Conservation (phyloP, 768 basidiomycete genomes). For the Dacryopinax spathularia region DNA sequence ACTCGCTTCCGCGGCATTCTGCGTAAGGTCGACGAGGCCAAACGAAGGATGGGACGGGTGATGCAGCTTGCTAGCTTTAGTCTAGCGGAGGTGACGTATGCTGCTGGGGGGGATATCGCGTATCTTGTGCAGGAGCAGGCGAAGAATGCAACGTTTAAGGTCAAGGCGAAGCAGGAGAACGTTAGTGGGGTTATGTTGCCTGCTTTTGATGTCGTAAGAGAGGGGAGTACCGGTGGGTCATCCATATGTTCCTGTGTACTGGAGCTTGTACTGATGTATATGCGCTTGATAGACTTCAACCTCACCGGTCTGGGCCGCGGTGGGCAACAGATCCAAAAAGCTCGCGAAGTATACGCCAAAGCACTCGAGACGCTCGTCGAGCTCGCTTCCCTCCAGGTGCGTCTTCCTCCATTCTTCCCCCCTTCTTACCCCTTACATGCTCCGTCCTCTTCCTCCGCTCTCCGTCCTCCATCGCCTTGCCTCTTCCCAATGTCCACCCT, state of each 20-base stretch:
- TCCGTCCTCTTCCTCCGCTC: too few relatives aligned
- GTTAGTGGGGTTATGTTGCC: slow-evolving; percentile 94
- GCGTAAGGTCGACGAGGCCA: slow-evolving; percentile 96
- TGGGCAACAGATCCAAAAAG: slow-evolving; percentile 85
- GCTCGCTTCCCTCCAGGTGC: slow-evolving; percentile 63
- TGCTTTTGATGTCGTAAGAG: slow-evolving; percentile 83
- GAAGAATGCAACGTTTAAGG: slow-evolving; percentile 77
- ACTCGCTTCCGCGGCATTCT: slow-evolving; percentile 89
- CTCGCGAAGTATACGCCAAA: slow-evolving; percentile 96
- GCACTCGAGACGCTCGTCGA: slow-evolving; percentile 95
- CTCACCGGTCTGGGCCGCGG: slow-evolving; percentile 93
- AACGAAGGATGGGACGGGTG: slow-evolving; percentile 96
- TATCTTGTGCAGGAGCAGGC: slow-evolving; percentile 97
- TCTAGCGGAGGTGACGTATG: slow-evolving; percentile 95
- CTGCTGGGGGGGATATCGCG: slow-evolving; percentile 83
- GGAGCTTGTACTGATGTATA: background rate
- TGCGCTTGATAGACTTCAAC: slow-evolving; percentile 59
- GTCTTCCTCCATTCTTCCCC: slow-evolving; percentile 8
- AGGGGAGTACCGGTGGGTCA: slow-evolving; percentile 58
- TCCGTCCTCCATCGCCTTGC: background rate
- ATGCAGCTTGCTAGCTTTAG: slow-evolving; percentile 99
- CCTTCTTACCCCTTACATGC: background rate
- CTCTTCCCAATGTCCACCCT: background rate
- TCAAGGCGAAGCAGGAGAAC: slow-evolving; percentile 92
- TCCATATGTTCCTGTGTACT: background rate